Percentiles rank a stretch among this genome's conserved stretches.
These are phyloP conservation scores for Crithidia thermophila DNA, from an alignment of 208 protist species.

Conservation along the genomic window DNA sequence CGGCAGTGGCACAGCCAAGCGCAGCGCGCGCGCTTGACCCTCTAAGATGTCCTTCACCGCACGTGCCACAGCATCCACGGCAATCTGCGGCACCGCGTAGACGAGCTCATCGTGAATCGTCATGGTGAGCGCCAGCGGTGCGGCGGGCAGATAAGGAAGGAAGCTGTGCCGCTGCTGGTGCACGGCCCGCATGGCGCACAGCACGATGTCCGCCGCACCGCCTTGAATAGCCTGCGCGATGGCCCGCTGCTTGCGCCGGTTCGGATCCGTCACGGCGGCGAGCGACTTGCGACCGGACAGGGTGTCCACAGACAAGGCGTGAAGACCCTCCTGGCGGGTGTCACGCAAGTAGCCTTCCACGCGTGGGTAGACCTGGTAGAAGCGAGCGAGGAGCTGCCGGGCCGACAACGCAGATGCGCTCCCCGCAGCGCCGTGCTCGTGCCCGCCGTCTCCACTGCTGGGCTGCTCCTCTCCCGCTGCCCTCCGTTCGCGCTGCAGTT, in stretches of 20 bases:
- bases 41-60: constrained; percentile 59
- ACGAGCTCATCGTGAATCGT: constrained; percentile 88
- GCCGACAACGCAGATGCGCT: constrained; percentile 18
- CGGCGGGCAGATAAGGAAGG: constrained; percentile 54
- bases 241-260: constrained; percentile 63
- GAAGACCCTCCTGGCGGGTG: constrained; percentile 44
- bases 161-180: constrained; percentile 61
- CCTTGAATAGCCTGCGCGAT: constrained; percentile 85
- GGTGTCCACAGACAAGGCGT: constrained; percentile 37
- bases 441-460: not conserved
- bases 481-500: constrained; percentile 3
- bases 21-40: constrained; percentile 34
- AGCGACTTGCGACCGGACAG: constrained; percentile 59
- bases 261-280: constrained; percentile 36
- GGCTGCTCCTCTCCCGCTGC: not conserved
- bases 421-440: not conserved
- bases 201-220: constrained; percentile 81
- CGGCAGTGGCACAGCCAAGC: constrained; percentile 56
- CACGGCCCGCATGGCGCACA: constrained; percentile 75
- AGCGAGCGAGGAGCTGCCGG: constrained; percentile 45
- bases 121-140: constrained; percentile 60
- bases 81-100: constrained; percentile 56
- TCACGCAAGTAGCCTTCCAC: constrained; percentile 60
- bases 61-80: constrained; percentile 41
- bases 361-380: constrained; percentile 66